A percentile compares a stretch with the other conserved stretches of the same genome.
Conservation (phyloP, 208 protist species). For the Tetramitus jugosus region DNA sequence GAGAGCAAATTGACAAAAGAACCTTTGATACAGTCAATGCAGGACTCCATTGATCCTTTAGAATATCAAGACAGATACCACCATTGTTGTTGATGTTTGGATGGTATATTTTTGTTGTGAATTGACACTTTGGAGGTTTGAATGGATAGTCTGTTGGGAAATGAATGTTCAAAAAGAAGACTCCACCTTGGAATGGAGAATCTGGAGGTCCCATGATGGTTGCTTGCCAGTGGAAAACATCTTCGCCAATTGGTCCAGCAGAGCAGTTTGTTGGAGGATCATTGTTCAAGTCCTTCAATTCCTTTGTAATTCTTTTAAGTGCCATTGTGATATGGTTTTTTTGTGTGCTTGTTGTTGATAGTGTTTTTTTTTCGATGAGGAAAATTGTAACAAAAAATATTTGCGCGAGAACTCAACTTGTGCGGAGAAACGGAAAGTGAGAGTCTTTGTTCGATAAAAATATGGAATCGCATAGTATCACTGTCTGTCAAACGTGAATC, state of each 20-base stretch:
- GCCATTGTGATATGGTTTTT: conserved; percentile 64
- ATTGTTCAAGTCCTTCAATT: conserved; percentile 82
- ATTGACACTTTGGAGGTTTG: conserved; percentile 82
- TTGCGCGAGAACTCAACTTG: too few relatives aligned
- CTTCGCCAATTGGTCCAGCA: conserved; percentile 83
- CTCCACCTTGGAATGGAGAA: conserved; percentile 89
- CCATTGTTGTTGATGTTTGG: conserved; percentile 94
- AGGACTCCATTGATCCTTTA: conserved; percentile 92
- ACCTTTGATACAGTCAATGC: conserved; percentile 96
- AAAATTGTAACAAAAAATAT: too few relatives aligned
- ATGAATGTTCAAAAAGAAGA: conserved; percentile 97
- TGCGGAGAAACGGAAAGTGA: too few relatives aligned
- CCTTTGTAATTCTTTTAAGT: conserved; percentile 83
- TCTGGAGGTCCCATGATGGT: conserved; percentile 90
- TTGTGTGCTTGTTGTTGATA: not conserved
- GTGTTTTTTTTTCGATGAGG: too few relatives aligned
- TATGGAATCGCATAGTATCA: too few relatives aligned
- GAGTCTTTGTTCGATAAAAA: too few relatives aligned
- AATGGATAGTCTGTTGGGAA: conserved; percentile 97
- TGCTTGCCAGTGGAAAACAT: conserved; percentile 93
- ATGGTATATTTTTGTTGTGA: conserved; percentile 89
- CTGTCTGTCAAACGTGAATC: too few relatives aligned
- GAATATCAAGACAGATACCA: conserved; percentile 94
- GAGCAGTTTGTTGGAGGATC: conserved; percentile 89
- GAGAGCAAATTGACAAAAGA: conserved; percentile 93